Base-by-base conservation (phyloP, 805 yeast species). In the Kluyveromyces lactis region DNA sequence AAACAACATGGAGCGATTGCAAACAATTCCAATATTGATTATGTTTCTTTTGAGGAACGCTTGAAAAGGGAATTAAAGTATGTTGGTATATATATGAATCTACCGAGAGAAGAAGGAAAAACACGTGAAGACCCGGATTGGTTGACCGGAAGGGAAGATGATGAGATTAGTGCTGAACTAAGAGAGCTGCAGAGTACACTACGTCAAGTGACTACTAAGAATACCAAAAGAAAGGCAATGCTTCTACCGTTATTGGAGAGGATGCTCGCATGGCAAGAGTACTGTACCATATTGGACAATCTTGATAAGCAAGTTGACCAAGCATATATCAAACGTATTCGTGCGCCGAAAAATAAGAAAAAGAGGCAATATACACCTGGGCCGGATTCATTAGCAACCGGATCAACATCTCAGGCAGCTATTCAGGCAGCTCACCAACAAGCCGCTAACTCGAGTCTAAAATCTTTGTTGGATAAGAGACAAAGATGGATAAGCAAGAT, bases 271-370 rank as follows among this genome's bases (percentile, higher is more conserved):
- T 92, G 89, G 78, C 96, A 90, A 58, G 98, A 92, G 59, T 92
- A 86, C 59, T 69, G 80, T 42, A 82, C 90, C 10, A 89, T 92
- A 39, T 62, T 87, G 43, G 97, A 92, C 42, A 97, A 92, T 56
- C 68, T 92, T 49, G 97, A 92, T 59, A 92, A 90, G 58, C 99
- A 92, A 62, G 89, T 92, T 27, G 98, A 92, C 57, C 97, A 86
- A 59, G 89, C 95, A 16, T 92, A 89, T 56, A 65, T 83, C 46
- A 83, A 87, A 59, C 69, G 97, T 43, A 72, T 83, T 41, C 77
- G 87, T 50, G 86, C 79, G 6, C 79, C 86, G 41, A 82, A 66
- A 46, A 63, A 60, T 41, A 67, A 65, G 42, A 68, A 68, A 54
- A 64, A 66, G 46, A 60, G 55, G 30, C 51, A 53, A 3, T 43